A percentile compares a stretch with the other conserved stretches of the same genome.
These are phyloP conservation scores for Ophiostoma quercus DNA, from an alignment of 2,329 filamentous ascomycete species.

Conservation along the genomic window DNA sequence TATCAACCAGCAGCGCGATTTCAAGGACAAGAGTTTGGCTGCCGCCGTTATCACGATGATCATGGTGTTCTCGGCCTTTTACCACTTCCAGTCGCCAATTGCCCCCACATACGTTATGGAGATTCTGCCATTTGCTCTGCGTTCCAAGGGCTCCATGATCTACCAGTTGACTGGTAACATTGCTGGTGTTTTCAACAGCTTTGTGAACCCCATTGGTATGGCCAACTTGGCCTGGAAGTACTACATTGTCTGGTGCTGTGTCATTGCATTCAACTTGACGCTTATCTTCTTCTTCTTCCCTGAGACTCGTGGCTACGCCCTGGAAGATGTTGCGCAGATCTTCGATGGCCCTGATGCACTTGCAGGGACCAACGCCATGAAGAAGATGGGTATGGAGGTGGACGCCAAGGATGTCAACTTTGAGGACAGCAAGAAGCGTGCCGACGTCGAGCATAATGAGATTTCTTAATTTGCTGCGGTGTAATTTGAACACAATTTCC, in stretches of 20 bases:
- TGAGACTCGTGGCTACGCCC: constrained; percentile 23
- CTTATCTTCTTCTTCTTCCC: constrained; percentile 32
- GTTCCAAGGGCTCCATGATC: constrained; percentile 26
- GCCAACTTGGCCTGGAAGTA: constrained; percentile 28
- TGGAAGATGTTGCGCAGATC: constrained; percentile 48
- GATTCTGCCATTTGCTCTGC: constrained; percentile 24
- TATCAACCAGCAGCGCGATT: constrained; percentile 26
- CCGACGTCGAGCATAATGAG: constrained; percentile 17
- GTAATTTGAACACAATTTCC: too few relatives aligned
- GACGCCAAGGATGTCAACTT: not conserved
- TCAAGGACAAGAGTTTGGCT: constrained; percentile 24
- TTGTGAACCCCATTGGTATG: constrained; percentile 28
- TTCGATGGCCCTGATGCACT: constrained; percentile 28
- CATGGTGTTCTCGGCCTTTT: constrained; percentile 30
- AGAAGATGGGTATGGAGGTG: constrained; percentile 20
- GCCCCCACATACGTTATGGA: constrained; percentile 28
- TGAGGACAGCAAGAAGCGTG: not conserved
- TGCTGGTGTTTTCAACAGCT: constrained; percentile 27
- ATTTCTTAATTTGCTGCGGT: not conserved
- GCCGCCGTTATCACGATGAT: constrained; percentile 22
- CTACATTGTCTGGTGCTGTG: constrained; percentile 29
- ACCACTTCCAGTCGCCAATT: constrained; percentile 38
- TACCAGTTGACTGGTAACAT: constrained; percentile 21
- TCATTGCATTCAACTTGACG: constrained; percentile 23
- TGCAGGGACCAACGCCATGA: constrained; percentile 15